phyloP scores from a whole-genome alignment of 331 rosid species.

The Quercus phellos region DNA sequence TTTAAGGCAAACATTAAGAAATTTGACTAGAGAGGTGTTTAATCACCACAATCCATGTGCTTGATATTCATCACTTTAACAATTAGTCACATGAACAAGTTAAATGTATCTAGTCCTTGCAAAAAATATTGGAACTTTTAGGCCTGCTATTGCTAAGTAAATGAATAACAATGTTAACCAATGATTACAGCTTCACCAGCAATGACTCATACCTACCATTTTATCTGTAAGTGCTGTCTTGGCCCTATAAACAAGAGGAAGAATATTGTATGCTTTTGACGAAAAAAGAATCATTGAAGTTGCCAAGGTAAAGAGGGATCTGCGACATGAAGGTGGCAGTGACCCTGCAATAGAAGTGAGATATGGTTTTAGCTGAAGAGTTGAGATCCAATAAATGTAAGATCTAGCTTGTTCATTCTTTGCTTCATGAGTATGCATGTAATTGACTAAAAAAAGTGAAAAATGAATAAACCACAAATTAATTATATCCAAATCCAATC shows the following conservation, averaged over 20 bases:
- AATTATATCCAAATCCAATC: neutral
- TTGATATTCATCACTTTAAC: conserved; percentile 12
- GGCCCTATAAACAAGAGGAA: conserved; percentile 45
- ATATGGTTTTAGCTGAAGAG: conserved; percentile 21
- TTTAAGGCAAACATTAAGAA: conserved; percentile 4
- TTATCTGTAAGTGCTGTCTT: conserved; percentile 47
- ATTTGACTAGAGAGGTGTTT: neutral
- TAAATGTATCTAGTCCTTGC: neutral
- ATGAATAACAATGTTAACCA: conserved; percentile 3
- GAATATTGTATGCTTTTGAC: conserved; percentile 60
- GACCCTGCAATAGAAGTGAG: conserved; percentile 44
- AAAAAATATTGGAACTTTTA: neutral
- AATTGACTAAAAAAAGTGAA: neutral
- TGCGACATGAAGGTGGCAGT: conserved; percentile 74
- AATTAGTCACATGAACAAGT: conserved; percentile 1
- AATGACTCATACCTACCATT: conserved; percentile 39
- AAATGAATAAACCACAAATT: neutral
- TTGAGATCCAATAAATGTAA: conserved; percentile 8
- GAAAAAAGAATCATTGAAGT: conserved; percentile 80
- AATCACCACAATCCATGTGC: conserved; percentile 2
- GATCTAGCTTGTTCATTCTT: conserved; percentile 10
- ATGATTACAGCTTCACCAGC: neutral
- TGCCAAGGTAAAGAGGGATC: conserved; percentile 82
- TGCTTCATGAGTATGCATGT: neutral
- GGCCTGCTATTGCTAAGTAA: neutral